phyloP scores from a whole-genome alignment of 805 yeast species.

The Kazachstania bromeliacearum region DNA sequence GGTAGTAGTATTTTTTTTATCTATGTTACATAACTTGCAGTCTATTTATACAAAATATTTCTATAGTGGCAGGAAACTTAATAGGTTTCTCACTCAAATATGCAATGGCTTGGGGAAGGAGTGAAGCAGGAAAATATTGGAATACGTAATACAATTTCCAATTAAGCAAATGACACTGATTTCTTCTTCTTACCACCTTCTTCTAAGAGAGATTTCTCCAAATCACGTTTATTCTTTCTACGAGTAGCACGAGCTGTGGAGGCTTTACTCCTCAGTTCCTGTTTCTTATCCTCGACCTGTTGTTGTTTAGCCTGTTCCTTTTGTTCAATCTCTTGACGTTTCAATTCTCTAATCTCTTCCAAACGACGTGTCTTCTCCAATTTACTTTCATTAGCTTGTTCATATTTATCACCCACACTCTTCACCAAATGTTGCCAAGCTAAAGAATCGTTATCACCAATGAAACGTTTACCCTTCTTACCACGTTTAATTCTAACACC shows the following conservation, averaged over 20 bases:
- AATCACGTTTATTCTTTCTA: slow-evolving; percentile 41
- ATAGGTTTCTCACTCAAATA: too few relatives aligned
- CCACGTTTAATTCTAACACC: slow-evolving; percentile 72
- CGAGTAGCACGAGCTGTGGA: slow-evolving; percentile 59
- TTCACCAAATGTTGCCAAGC: slow-evolving; percentile 62
- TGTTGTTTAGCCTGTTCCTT: slow-evolving; percentile 62
- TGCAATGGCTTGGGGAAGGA: neutral
- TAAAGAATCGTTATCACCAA: slow-evolving; percentile 56
- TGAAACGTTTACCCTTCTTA: slow-evolving; percentile 78
- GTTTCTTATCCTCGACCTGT: slow-evolving; percentile 67
- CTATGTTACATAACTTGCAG: too few relatives aligned
- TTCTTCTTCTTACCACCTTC: slow-evolving; percentile 25
- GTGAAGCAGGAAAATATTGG: neutral
- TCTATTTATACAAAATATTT: too few relatives aligned
- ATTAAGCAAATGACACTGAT: slow-evolving; percentile 35
- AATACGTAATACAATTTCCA: neutral
- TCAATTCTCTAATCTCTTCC: slow-evolving; percentile 81
- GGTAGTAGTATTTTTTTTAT: too few relatives aligned
- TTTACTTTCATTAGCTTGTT: slow-evolving; percentile 73
- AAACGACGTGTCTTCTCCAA: slow-evolving; percentile 81
- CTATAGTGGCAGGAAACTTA: too few relatives aligned
- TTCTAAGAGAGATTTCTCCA: slow-evolving; percentile 5
- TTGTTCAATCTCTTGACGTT: slow-evolving; percentile 77
- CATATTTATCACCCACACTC: slow-evolving; percentile 74
- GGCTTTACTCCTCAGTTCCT: slow-evolving; percentile 65